Evolutionary conservation across 768 basidiomycete species (phyloP).

Genomic region (Zangia roseola): DNA sequence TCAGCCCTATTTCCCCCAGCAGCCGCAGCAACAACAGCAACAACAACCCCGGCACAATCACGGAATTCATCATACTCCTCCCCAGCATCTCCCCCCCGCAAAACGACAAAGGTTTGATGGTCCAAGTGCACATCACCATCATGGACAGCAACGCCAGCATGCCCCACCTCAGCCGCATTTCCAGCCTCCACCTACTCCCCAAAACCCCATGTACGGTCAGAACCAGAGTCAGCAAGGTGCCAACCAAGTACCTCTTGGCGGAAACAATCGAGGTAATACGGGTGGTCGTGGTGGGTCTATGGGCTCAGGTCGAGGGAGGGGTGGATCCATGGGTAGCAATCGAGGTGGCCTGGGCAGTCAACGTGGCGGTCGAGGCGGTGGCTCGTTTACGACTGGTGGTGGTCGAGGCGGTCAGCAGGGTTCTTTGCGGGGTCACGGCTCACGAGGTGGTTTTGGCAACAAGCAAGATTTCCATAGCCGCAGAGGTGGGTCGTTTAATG

Average conservation of each 20-base stretch:
- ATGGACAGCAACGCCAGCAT: conserved; percentile 42
- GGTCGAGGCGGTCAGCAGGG: conserved; percentile 49
- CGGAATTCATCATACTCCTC: conserved; percentile 57
- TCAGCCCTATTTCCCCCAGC: conserved; percentile 41
- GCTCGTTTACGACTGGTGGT: conserved; percentile 28
- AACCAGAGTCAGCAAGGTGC: conserved; percentile 43
- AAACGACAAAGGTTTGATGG: conserved; percentile 90
- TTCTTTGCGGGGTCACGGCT: conserved; percentile 59
- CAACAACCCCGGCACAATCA: conserved; percentile 50
- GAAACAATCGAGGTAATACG: conserved; percentile 44
- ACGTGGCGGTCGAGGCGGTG: conserved; percentile 41
- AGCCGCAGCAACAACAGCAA: conserved; percentile 38
- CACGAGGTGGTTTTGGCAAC: conserved; percentile 63
- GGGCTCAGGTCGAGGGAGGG: conserved; percentile 40
- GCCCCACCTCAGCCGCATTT: conserved; percentile 64
- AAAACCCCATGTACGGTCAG: conserved; percentile 31
- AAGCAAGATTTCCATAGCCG: conserved; percentile 64
- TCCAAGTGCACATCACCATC: conserved; percentile 49
- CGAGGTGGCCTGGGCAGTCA: conserved; percentile 46
- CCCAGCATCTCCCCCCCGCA: conserved; percentile 86
- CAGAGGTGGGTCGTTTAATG: conserved; percentile 61
- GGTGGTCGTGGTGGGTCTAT: conserved; percentile 42
- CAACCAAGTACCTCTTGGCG: conserved; percentile 41
- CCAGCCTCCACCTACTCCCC: conserved; percentile 28
- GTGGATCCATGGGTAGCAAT: conserved; percentile 45